A percentile compares a stretch with the other conserved stretches of the same genome.
Evolutionary conservation across 371 early-diverging fungal genomes (phyloP).

Genomic region (Apophysomyces sp.): DNA sequence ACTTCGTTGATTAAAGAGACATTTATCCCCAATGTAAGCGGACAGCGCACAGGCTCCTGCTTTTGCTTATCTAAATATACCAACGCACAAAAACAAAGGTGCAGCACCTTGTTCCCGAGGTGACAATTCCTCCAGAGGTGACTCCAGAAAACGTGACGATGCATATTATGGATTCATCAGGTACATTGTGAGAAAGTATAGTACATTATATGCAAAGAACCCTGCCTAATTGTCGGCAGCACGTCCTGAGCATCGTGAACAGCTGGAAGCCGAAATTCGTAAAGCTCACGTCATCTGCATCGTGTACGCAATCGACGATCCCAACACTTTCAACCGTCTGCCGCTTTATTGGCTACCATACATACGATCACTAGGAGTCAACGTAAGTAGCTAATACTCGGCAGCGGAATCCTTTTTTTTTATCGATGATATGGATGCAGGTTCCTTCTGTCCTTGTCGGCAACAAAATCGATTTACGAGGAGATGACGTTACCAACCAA

Average conservation of each 20-base stretch:
- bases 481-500: constrained; percentile 76
- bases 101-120: constrained; percentile 95
- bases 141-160: constrained; percentile 96
- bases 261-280: constrained; percentile 86
- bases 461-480: constrained; percentile 93
- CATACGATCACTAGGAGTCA: constrained; percentile 86
- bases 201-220: background rate
- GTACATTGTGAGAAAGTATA: constrained; percentile 27
- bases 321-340: constrained; percentile 80
- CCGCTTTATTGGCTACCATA: constrained; percentile 91
- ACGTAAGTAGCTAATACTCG: constrained; percentile 51
- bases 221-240: constrained; percentile 44
- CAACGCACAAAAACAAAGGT: constrained; percentile 58
- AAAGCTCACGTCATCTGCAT: constrained; percentile 96
- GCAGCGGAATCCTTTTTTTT: background rate
- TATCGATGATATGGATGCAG: constrained; percentile 28
- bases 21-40: constrained; percentile 86
- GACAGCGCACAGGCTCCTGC: background rate
- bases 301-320: constrained; percentile 88
- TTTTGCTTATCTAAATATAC: background rate
- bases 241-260: constrained; percentile 83
- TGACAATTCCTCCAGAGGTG: constrained; percentile 97
- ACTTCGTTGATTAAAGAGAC: constrained; percentile 94
- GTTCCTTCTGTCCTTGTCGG: constrained; percentile 96
- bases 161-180: constrained; percentile 94